A percentile compares a stretch with the other conserved stretches of the same genome.
Evolutionary conservation across 2,329 filamentous ascomycete species (phyloP).

Genomic region (Tolypocladium paradoxum): DNA sequence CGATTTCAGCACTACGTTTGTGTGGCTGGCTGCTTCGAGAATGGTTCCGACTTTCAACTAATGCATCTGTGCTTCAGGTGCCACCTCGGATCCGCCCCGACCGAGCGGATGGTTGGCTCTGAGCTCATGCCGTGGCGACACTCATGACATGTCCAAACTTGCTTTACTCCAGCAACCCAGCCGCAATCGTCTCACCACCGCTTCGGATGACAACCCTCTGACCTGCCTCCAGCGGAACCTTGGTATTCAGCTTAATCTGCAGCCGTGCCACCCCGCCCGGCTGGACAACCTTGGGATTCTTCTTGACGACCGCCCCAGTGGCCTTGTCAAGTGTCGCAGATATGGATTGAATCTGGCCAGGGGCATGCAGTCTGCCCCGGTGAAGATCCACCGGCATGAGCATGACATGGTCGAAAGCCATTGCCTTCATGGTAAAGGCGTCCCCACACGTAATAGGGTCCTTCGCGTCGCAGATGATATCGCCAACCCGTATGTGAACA

Average conservation of each 20-base stretch:
- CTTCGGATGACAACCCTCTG: slow-evolving; percentile 72
- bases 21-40: background rate
- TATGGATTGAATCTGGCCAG: slow-evolving; percentile 63
- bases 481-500: slow-evolving; percentile 69
- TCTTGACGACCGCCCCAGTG: slow-evolving; percentile 66
- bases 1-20: background rate
- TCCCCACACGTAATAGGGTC: slow-evolving; percentile 61
- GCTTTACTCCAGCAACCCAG: slow-evolving; percentile 69
- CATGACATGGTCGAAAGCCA: slow-evolving; percentile 82
- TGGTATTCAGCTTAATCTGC: slow-evolving; percentile 59
- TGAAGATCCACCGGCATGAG: slow-evolving; percentile 87
- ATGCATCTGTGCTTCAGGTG: background rate
- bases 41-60: background rate
- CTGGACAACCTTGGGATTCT: slow-evolving; percentile 74
- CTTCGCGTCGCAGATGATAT: slow-evolving; percentile 68
- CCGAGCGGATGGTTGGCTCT: background rate
- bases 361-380: slow-evolving; percentile 67
- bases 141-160: background rate
- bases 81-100: background rate
- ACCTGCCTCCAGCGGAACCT: slow-evolving; percentile 70
- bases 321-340: slow-evolving; percentile 68
- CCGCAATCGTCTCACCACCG: slow-evolving; percentile 75
- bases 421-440: slow-evolving; percentile 68
- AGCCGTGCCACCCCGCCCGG: slow-evolving; percentile 70
- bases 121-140: background rate